Conservation (phyloP, 371 early-diverging fungal genomes). For the Lichtheimia corymbifera region DNA sequence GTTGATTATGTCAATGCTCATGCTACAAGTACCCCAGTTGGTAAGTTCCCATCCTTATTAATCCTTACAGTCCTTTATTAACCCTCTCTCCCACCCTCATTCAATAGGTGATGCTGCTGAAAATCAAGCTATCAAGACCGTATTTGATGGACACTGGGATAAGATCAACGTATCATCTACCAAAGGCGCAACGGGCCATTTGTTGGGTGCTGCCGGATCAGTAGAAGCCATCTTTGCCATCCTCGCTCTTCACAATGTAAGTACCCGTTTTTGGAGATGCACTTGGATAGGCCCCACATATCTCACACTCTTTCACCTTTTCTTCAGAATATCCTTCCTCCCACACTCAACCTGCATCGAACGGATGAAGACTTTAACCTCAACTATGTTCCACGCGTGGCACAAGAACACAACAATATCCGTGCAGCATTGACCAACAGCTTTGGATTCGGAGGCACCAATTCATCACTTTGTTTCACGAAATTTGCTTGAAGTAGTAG, state of each 20-base stretch:
- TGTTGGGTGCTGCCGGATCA: constrained; percentile 94
- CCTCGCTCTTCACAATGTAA: constrained; percentile 69
- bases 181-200: constrained; percentile 91
- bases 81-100: too few relatives aligned
- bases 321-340: constrained; percentile 72
- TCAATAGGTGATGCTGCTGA: constrained; percentile 73
- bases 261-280: constrained; percentile 2
- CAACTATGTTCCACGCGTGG: constrained; percentile 72
- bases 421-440: constrained; percentile 84
- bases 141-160: constrained; percentile 66
- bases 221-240: constrained; percentile 92
- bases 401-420: constrained; percentile 61
- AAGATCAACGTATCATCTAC: constrained; percentile 81
- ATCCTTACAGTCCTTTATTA: background rate
- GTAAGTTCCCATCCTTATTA: constrained; percentile 21
- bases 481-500: constrained; percentile 33
- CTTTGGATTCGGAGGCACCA: constrained; percentile 98
- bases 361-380: constrained; percentile 68
- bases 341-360: constrained; percentile 79
- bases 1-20: constrained; percentile 94
- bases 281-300: background rate
- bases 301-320: background rate
- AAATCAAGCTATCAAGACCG: constrained; percentile 74
- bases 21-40: constrained; percentile 91
- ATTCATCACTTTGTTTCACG: constrained; percentile 81